Evolutionary conservation across 257 asterid species (phyloP).

Genomic region (Salvia rosmarinus): DNA sequence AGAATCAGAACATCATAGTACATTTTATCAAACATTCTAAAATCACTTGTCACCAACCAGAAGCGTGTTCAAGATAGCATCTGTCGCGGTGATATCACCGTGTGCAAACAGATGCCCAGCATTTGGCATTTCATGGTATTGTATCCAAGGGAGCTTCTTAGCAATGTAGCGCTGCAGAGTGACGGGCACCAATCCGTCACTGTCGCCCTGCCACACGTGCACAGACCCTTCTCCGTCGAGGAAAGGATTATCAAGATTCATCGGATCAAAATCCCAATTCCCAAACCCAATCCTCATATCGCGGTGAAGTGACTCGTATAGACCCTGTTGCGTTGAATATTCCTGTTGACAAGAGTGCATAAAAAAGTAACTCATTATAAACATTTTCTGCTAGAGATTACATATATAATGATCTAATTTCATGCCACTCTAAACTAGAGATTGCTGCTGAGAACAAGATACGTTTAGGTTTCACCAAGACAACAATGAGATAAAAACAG

Average conservation of each 20-base stretch:
- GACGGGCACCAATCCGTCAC: constrained; percentile 71
- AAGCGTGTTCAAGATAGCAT: constrained; percentile 50
- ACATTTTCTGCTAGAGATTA: no score
- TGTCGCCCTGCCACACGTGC: constrained; percentile 76
- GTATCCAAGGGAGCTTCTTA: constrained; percentile 63
- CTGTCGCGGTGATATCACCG: constrained; percentile 32
- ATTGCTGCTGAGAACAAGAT: neutral
- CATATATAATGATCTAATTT: neutral
- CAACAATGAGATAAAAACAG: neutral
- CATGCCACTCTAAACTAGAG: neutral
- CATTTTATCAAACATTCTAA: neutral
- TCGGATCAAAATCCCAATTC: constrained; percentile 67
- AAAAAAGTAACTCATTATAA: no score
- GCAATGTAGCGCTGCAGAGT: constrained; percentile 61
- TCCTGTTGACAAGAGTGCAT: constrained; percentile 37
- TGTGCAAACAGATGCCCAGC: constrained; percentile 47
- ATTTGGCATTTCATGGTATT: constrained; percentile 43
- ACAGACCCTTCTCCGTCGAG: constrained; percentile 49
- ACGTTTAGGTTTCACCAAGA: neutral
- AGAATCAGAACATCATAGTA: neutral
- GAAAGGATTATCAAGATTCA: constrained; percentile 62
- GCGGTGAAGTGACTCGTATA: constrained; percentile 60
- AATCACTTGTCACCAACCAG: constrained; percentile 37
- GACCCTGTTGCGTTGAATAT: constrained; percentile 61
- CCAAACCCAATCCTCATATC: constrained; percentile 74